phyloP scores from a whole-genome alignment of 495 filamentous ascomycete species.

The Aspergillus conjunctus region DNA sequence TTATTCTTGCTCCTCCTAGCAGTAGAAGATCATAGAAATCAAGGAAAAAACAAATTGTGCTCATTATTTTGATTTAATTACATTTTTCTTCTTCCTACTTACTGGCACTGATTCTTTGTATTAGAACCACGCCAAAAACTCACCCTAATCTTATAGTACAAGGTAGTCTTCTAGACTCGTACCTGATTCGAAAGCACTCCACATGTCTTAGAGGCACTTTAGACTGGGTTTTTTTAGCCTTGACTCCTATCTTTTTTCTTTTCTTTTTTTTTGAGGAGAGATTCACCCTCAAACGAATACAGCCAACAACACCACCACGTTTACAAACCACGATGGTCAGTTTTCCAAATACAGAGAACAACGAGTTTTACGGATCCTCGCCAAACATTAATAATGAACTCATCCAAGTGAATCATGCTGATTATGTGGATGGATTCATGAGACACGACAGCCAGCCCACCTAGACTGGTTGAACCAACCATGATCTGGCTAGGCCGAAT shows the following conservation, averaged over 20 bases:
- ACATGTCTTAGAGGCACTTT: too few relatives aligned
- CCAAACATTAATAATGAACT: slow-evolving; percentile 6
- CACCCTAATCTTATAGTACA: not conserved
- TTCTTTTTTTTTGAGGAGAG: too few relatives aligned
- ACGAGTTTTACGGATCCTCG: slow-evolving; percentile 4
- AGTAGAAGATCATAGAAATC: not conserved
- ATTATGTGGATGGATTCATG: slow-evolving; percentile 22
- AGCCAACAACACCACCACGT: too few relatives aligned
- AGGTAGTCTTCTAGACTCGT: not conserved
- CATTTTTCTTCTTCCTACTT: too few relatives aligned
- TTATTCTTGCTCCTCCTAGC: not conserved
- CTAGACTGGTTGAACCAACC: slow-evolving; percentile 18
- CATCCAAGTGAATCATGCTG: slow-evolving; percentile 23
- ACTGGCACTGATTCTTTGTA: not conserved
- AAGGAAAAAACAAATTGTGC: not conserved
- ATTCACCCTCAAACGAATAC: too few relatives aligned
- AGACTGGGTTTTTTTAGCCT: too few relatives aligned
- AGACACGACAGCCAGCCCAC: slow-evolving; percentile 29
- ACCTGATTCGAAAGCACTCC: not conserved
- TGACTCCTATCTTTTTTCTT: too few relatives aligned
- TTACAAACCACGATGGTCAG: too few relatives aligned
- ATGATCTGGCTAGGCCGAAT: slow-evolving; percentile 24
- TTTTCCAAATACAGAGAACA: not conserved
- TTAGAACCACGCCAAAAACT: not conserved
- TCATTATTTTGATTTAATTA: slow-evolving; percentile 7